These are phyloP conservation scores for Capillidium heterosporum DNA, from an alignment of 371 early-diverging fungal species.

Conservation along the genomic window DNA sequence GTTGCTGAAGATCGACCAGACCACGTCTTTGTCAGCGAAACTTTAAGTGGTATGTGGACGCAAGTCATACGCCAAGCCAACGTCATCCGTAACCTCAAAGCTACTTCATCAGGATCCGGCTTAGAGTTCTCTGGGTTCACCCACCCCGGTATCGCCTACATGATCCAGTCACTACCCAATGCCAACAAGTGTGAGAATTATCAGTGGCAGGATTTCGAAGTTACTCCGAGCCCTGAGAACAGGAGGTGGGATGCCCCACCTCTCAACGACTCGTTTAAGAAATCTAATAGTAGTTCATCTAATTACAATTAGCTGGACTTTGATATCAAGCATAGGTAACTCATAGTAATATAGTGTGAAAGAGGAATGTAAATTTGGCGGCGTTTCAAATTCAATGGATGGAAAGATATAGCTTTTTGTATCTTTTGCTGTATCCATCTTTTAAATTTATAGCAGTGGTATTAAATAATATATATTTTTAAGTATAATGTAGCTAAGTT, in stretches of 20 bases:
- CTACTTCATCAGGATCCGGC: conserved; percentile 66
- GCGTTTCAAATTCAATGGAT: too few relatives aligned
- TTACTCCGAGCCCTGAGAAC: neutral
- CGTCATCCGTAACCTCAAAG: conserved; percentile 51
- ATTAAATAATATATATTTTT: too few relatives aligned
- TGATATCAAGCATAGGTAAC: too few relatives aligned
- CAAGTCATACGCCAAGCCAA: conserved; percentile 58
- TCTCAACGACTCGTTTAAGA: too few relatives aligned
- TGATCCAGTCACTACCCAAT: conserved; percentile 75
- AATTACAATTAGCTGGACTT: too few relatives aligned
- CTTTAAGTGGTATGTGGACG: conserved; percentile 84
- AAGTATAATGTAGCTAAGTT: too few relatives aligned
- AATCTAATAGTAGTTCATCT: too few relatives aligned
- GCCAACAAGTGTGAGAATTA: conserved; percentile 50
- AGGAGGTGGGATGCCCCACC: neutral
- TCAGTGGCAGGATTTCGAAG: conserved; percentile 42
- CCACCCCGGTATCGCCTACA: conserved; percentile 69
- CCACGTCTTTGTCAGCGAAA: conserved; percentile 22
- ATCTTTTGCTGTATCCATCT: too few relatives aligned
- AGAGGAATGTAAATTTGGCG: too few relatives aligned
- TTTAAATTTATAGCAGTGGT: too few relatives aligned
- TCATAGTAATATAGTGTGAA: too few relatives aligned
- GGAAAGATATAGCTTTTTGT: too few relatives aligned
- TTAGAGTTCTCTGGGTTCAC: conserved; percentile 85
- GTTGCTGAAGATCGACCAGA: conserved; percentile 1